A percentile compares a stretch with the other conserved stretches of the same genome.
phyloP scores from a whole-genome alignment of 768 basidiomycete species.

The Boletus huronensis region DNA sequence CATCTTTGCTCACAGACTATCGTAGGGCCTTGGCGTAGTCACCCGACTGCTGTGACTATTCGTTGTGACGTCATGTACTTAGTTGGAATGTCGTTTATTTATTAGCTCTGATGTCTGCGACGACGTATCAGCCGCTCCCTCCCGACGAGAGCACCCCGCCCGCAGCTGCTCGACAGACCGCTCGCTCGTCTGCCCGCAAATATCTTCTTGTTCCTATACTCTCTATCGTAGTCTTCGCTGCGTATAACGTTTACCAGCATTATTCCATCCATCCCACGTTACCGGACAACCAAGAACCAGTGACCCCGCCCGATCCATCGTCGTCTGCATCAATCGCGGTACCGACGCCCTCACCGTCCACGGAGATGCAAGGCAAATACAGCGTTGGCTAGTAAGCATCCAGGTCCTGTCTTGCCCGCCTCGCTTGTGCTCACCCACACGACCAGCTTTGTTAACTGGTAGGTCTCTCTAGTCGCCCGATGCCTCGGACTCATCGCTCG shows the following conservation, averaged over 20 bases:
- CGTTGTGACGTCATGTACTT: constrained; percentile 17
- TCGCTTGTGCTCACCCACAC: constrained; percentile 8
- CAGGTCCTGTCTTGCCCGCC: background rate
- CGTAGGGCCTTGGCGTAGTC: constrained; percentile 73
- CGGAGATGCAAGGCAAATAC: constrained; percentile 55
- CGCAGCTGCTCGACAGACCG: constrained; percentile 19
- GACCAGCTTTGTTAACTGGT: constrained; percentile 77
- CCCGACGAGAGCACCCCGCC: constrained; percentile 15
- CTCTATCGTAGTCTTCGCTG: constrained; percentile 36
- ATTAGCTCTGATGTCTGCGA: constrained; percentile 22
- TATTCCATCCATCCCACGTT: constrained; percentile 26
- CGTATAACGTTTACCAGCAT: constrained; percentile 42
- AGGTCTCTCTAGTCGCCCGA: constrained; percentile 8
- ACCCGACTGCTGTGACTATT: constrained; percentile 54
- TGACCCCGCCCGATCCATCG: constrained; percentile 4
- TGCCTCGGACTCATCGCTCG: constrained; percentile 4
- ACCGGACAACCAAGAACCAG: constrained; percentile 15
- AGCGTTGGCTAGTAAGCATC: constrained; percentile 76
- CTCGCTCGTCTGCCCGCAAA: constrained; percentile 28
- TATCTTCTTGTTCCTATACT: constrained; percentile 36
- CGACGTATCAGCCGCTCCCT: constrained; percentile 17
- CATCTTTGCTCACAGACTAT: constrained; percentile 7
- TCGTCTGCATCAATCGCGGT: constrained; percentile 5
- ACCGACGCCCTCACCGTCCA: constrained; percentile 22
- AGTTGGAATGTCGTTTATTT: constrained; percentile 24